phyloP scores from a whole-genome alignment of 2,329 filamentous ascomycete genomes.

The Fusarium robinianum region DNA sequence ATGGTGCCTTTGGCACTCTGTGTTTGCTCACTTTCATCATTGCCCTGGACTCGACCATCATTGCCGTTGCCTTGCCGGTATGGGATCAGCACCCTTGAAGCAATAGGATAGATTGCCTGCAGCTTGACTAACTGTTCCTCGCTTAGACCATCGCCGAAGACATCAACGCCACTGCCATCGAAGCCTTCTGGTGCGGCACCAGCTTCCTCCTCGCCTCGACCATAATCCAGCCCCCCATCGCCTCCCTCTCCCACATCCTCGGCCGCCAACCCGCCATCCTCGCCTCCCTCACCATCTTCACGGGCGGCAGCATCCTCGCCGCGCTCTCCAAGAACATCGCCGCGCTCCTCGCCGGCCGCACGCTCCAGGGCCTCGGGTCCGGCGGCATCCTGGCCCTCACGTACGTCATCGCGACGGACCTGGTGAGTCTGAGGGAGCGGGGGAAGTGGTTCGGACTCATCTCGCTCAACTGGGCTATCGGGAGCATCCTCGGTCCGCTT shows the following conservation, averaged over 20 bases:
- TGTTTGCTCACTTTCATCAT: conserved; percentile 33
- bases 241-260: conserved; percentile 33
- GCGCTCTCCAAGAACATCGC: conserved; percentile 27
- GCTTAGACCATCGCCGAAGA: conserved; percentile 33
- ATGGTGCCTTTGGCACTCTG: conserved; percentile 31
- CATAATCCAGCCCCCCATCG: conserved; percentile 30
- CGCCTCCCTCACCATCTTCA: conserved; percentile 26
- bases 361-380: conserved; percentile 56
- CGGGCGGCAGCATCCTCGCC: conserved; percentile 26
- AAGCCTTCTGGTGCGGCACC: conserved; percentile 34
- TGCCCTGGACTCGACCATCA: conserved; percentile 34
- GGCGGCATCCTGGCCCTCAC: conserved; percentile 54
- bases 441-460: conserved; percentile 47
- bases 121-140: background rate
- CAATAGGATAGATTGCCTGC: no score
- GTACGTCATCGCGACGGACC: conserved; percentile 52
- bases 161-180: conserved; percentile 28
- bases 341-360: conserved; percentile 52
- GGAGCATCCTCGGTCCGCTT: conserved; percentile 49
- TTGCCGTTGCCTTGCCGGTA: conserved; percentile 31
- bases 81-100: background rate
- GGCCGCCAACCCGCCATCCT: conserved; percentile 28
- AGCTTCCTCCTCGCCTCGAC: conserved; percentile 34
- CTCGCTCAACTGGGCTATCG: conserved; percentile 57
- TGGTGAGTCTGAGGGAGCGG: conserved; percentile 50